Conservation (phyloP, 2,329 filamentous ascomycete genomes). For the Pseudogymnoascus sp. region DNA sequence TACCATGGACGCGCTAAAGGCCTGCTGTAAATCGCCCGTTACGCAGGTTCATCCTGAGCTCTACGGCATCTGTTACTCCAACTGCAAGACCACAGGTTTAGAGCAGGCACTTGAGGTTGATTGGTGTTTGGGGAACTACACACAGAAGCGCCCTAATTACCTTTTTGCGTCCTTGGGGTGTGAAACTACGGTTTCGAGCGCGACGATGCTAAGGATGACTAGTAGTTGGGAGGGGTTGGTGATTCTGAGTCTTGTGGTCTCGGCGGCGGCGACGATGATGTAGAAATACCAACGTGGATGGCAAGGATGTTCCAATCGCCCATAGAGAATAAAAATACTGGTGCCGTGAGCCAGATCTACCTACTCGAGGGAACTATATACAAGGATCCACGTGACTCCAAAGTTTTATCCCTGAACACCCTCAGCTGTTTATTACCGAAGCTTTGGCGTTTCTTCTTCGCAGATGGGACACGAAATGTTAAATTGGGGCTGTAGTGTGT, state of each 20-base stretch:
- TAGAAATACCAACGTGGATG: too few species aligned
- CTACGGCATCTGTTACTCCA: background rate
- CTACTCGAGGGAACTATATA: background rate
- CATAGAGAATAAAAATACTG: background rate
- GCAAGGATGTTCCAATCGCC: background rate
- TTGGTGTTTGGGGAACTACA: background rate
- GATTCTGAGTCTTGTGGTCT: too few species aligned
- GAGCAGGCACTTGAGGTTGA: background rate
- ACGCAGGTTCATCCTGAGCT: background rate
- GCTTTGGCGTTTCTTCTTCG: background rate
- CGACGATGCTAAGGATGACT: too few species aligned
- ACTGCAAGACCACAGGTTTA: background rate
- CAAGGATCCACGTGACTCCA: background rate
- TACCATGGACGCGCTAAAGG: background rate
- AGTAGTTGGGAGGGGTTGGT: too few species aligned
- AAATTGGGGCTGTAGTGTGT: background rate
- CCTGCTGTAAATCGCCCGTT: background rate
- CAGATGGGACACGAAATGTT: background rate
- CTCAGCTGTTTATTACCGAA: background rate
- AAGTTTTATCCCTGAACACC: background rate
- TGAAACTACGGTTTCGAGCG: background rate
- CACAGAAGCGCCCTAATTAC: background rate
- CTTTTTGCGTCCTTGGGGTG: background rate
- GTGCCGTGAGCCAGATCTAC: background rate
- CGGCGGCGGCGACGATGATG: too few species aligned